Base-by-base conservation (phyloP, 2,329 filamentous ascomycete genomes). In the Teratosphaeria pseudoeucalypti region DNA sequence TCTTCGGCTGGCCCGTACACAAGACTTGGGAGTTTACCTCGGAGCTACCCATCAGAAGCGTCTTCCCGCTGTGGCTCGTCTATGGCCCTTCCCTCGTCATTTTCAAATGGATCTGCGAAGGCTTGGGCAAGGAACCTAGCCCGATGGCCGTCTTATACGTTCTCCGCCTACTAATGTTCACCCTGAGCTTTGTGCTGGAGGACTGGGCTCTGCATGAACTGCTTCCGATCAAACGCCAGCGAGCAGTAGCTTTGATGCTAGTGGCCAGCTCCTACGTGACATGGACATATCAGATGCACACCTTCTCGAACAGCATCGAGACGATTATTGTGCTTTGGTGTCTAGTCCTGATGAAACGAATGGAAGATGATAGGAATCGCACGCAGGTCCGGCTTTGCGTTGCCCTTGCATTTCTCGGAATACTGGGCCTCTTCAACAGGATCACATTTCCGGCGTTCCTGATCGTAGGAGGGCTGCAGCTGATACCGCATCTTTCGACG, bases 251-350 rank as follows among this genome's bases (percentile, higher is more conserved):
- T 10, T 83, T 95, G 53, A 79, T 95, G 54, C 81, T 99, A 60
- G 88, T 96, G 62, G 91, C 92, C 54, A 97, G 92, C 32, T 96
- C 91, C 29, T 99, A 97, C 76, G 92, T 96, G 67, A 99, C 94
- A 55, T 99, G 94, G 92, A 96, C 92, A 53, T 96, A 92, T 76
- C 94, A 99, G 76, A 94, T 90, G 19, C 94, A 99, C 75, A 97
- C 94, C 12, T 97, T 99, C 74, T 97, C 92, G 63, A 99, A 99
- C 76, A 95, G 92, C 62, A 83, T 97, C 65, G 94, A 99, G 78
- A 97, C 94, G 2, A 79, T 99, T 67, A 82, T 92, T 56, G 91
- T 99, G 57, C 84, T 90, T 58, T 99, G 94, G 94, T 92, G 89
- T 70, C 77, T 99, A 73, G 92, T 97, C 55, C 77, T 99, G 73